Conservation (phyloP, 306 rosid species). For the Gillenia trifoliata region DNA sequence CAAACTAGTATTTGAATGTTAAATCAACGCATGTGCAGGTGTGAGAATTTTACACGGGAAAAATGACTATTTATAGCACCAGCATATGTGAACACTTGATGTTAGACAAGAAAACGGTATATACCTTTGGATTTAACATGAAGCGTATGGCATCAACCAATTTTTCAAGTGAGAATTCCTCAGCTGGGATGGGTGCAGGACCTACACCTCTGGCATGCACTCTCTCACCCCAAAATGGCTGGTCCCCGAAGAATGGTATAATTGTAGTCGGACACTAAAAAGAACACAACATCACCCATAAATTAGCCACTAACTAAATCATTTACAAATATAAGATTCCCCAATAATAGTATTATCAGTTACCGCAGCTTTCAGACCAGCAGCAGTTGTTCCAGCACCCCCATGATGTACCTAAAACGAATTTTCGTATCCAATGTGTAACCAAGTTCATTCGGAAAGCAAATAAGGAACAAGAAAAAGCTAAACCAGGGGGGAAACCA, state of each 20-base stretch:
- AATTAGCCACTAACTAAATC: background rate
- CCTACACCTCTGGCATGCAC: constrained; percentile 86
- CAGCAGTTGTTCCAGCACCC: constrained; percentile 97
- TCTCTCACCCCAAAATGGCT: constrained; percentile 92
- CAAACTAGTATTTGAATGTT: no score
- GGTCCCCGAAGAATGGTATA: constrained; percentile 94
- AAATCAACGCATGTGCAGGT: background rate
- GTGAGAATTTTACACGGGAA: no score
- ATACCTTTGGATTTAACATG: constrained; percentile 86
- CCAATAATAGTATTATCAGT: background rate
- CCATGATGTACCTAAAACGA: constrained; percentile 83
- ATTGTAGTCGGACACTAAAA: constrained; percentile 85
- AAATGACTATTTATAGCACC: background rate
- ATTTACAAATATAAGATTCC: background rate
- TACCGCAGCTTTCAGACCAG: constrained; percentile 95
- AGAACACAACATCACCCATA: constrained; percentile 9
- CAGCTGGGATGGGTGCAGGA: constrained; percentile 77
- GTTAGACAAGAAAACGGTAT: background rate
- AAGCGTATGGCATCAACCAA: constrained; percentile 67
- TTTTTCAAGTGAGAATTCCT: constrained; percentile 56
- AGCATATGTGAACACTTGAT: background rate
- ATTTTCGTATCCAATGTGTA: background rate
- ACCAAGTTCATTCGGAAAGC: background rate
- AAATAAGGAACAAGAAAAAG: background rate
- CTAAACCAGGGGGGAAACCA: background rate